Conservation (phyloP, 192 early-diverging fungal species). For the Podila minutissima region DNA sequence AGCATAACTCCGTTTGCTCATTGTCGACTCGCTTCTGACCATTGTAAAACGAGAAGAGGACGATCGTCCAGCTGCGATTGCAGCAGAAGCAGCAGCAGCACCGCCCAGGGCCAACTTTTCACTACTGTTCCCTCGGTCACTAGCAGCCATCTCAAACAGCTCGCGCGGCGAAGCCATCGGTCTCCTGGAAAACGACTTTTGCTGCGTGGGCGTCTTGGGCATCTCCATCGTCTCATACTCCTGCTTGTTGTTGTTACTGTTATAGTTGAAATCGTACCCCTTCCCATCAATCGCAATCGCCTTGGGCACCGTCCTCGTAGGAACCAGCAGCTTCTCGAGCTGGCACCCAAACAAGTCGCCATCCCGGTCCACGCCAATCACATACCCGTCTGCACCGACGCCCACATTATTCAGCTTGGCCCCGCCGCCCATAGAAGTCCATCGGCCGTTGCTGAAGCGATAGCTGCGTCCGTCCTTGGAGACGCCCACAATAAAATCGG, state of each 20-base stretch:
- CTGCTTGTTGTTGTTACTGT: not conserved
- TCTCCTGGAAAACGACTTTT: slow-evolving; percentile 9
- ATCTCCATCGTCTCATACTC: not conserved
- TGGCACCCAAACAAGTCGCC: slow-evolving; percentile 45
- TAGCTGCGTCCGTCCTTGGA: slow-evolving; percentile 19
- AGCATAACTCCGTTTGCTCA: slow-evolving; percentile 36
- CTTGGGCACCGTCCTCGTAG: not conserved
- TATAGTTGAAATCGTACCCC: too few species aligned
- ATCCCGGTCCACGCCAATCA: slow-evolving; percentile 33
- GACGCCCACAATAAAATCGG: slow-evolving; percentile 32
- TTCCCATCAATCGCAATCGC: too few species aligned
- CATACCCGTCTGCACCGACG: slow-evolving; percentile 41
- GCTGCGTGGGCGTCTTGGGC: slow-evolving; percentile 13
- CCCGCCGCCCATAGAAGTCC: slow-evolving; percentile 22
- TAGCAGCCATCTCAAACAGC: slow-evolving; percentile 36
- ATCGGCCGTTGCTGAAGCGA: slow-evolving; percentile 9
- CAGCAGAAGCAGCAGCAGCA: not conserved
- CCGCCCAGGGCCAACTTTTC: not conserved
- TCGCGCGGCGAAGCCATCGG: slow-evolving; percentile 27
- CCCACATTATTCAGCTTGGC: slow-evolving; percentile 15
- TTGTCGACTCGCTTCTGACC: slow-evolving; percentile 16
- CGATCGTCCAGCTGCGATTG: not conserved
- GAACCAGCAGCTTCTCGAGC: slow-evolving; percentile 10
- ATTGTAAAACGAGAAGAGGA: not conserved
- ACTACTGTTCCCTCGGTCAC: not conserved